A percentile compares a stretch with the other conserved stretches of the same genome.
Evolutionary conservation across 2,329 filamentous ascomycete species (phyloP).

Genomic region (Aureobasidium sp.): DNA sequence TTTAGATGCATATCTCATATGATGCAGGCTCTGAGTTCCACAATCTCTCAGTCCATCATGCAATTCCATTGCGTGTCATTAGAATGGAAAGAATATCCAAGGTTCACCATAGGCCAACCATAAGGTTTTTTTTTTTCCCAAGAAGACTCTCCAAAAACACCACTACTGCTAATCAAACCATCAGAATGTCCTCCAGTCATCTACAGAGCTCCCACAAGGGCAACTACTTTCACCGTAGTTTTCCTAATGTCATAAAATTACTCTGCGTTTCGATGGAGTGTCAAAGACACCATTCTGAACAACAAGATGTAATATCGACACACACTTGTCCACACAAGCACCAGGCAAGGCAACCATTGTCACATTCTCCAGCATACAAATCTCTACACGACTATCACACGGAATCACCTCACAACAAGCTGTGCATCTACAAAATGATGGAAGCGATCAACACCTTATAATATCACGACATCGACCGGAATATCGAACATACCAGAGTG

Average conservation of each 20-base stretch:
- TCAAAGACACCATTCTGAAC: neutral
- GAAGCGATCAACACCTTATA: neutral
- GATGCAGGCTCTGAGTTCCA: neutral
- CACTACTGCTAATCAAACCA: neutral
- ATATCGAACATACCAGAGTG: neutral
- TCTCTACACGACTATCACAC: neutral
- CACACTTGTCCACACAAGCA: neutral
- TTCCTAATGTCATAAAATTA: neutral
- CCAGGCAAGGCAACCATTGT: neutral
- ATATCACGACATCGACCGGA: neutral
- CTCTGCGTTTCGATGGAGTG: neutral
- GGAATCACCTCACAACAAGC: neutral
- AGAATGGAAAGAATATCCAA: neutral
- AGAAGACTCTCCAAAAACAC: neutral
- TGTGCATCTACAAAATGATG: neutral
- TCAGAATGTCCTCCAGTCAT: neutral
- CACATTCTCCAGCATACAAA: neutral
- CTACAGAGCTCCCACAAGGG: neutral
- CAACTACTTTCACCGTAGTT: neutral
- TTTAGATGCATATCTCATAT: neutral
- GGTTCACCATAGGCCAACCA: neutral
- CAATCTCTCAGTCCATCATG: neutral
- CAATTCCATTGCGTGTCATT: neutral
- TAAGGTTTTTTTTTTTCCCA: neutral
- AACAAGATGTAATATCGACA: neutral